phyloP scores from a whole-genome alignment of 1,139 yeast genomes.

The Kodamaea arcana region DNA sequence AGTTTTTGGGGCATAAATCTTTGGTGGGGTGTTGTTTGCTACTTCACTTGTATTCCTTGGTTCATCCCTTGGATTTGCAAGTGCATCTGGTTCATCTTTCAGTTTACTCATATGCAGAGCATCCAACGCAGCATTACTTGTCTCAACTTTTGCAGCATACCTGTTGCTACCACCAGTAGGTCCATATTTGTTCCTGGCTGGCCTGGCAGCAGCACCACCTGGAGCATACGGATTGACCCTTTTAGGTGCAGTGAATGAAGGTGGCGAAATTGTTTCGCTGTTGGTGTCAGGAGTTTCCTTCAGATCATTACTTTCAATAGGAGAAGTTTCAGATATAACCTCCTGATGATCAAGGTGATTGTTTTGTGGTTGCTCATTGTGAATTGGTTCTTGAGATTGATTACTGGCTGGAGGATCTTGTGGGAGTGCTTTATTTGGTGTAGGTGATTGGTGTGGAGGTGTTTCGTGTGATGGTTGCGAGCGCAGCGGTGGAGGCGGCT shows the following conservation, averaged over 20 bases:
- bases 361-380: too few species aligned
- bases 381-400: too few species aligned
- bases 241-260: conserved; percentile 9
- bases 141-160: conserved; percentile 13
- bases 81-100: conserved; percentile 11
- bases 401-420: too few species aligned
- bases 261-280: conserved; percentile 6
- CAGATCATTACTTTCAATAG: conserved; percentile 4
- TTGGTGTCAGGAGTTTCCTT: not conserved
- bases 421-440: too few species aligned
- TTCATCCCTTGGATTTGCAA: too few species aligned
- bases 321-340: not conserved
- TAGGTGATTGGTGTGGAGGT: too few species aligned
- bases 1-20: too few species aligned
- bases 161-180: conserved; percentile 18
- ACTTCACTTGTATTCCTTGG: too few species aligned
- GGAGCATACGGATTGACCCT: conserved; percentile 44
- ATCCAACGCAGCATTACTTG: not conserved
- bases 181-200: conserved; percentile 22
- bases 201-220: conserved; percentile 9
- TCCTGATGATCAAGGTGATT: too few species aligned
- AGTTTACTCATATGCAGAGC: conserved; percentile 5
- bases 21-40: too few species aligned
- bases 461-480: too few species aligned
- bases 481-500: too few species aligned